phyloP scores from a whole-genome alignment of 345 rosid genomes.

The Theobroma cacao region DNA sequence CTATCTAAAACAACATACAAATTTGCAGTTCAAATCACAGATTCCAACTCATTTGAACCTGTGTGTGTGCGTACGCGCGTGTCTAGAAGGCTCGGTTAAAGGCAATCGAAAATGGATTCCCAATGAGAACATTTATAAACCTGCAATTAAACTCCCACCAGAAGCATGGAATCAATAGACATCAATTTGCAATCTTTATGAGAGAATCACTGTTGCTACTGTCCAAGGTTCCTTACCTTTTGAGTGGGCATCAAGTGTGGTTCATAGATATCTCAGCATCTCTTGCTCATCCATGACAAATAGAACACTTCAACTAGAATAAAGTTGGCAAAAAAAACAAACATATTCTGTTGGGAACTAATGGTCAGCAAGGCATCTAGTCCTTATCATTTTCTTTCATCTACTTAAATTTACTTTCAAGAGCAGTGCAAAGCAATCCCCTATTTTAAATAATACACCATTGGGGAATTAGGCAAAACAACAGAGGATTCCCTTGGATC shows the following conservation, averaged over 20 bases:
- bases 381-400: conserved; percentile 24
- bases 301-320: background rate
- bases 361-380: conserved; percentile 16
- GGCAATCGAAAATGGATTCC: background rate
- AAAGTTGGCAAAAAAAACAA: conserved; percentile 7
- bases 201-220: background rate
- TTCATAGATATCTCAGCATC: conserved; percentile 9
- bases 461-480: background rate
- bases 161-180: background rate
- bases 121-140: background rate
- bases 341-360: background rate
- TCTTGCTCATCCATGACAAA: conserved; percentile 8
- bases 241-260: background rate
- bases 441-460: background rate
- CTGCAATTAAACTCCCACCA: background rate
- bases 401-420: conserved; percentile 19
- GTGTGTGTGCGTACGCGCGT: background rate
- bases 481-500: conserved; percentile 33
- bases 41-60: background rate
- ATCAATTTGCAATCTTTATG: background rate
- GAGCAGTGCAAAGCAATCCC: conserved; percentile 10
- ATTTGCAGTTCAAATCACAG: background rate
- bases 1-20: background rate
- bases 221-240: conserved; percentile 11
- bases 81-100: background rate